Percentiles rank a stretch among this genome's conserved stretches.
These are phyloP conservation scores for Mycena galericulata DNA, from an alignment of 768 basidiomycete species.

Conservation along the genomic window DNA sequence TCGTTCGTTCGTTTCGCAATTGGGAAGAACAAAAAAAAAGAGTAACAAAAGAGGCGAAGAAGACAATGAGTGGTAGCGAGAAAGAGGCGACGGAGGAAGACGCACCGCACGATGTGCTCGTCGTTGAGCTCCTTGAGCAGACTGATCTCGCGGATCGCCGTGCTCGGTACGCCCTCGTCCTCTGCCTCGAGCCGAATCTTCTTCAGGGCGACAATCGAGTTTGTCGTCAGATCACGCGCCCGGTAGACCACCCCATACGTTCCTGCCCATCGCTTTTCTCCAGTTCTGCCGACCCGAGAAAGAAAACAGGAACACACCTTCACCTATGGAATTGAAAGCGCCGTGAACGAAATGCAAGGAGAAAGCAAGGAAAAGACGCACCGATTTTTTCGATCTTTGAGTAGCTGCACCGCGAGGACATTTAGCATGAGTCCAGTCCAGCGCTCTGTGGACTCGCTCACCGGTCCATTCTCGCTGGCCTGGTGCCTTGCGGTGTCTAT, in stretches of 20 bases:
- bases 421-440: slow-evolving; percentile 4
- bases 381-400: slow-evolving; percentile 98
- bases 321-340: slow-evolving; percentile 47
- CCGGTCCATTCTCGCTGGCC: slow-evolving; percentile 26
- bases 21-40: background rate
- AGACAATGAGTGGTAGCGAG: slow-evolving; percentile 1
- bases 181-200: slow-evolving; percentile 99
- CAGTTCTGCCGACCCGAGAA: background rate
- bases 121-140: slow-evolving; percentile 96
- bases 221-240: slow-evolving; percentile 83
- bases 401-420: slow-evolving; percentile 67
- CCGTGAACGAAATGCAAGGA: slow-evolving; percentile 27
- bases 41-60: background rate
- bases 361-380: slow-evolving; percentile 59
- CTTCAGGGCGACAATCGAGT: slow-evolving; percentile 94
- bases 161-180: slow-evolving; percentile 98
- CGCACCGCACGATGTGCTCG: slow-evolving; percentile 93
- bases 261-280: slow-evolving; percentile 59
- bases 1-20: background rate
- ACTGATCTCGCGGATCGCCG: slow-evolving; percentile 98
- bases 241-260: slow-evolving; percentile 99
- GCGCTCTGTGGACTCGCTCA: background rate
- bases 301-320: slow-evolving; percentile 45
- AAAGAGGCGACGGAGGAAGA: slow-evolving; percentile 21
- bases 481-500: background rate